Evolutionary conservation across 192 early-diverging fungal genomes (phyloP).

Genomic region (Podila horticola): DNA sequence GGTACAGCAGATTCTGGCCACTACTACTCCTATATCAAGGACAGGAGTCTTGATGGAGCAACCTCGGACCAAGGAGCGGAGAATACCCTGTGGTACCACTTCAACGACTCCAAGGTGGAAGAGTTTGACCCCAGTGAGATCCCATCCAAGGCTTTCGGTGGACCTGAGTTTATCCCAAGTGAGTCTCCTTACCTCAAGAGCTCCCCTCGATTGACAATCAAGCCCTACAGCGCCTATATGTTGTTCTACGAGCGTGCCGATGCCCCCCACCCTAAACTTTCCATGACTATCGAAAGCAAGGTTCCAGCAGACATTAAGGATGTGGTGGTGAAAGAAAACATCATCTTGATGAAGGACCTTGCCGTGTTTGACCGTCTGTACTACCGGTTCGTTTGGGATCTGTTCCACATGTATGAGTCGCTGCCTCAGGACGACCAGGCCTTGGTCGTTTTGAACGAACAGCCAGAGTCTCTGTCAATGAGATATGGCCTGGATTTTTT

Average conservation of each 20-base stretch:
- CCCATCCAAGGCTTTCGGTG: slow-evolving; percentile 56
- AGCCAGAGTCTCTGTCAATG: slow-evolving; percentile 29
- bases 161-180: slow-evolving; percentile 49
- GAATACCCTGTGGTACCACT: slow-evolving; percentile 57
- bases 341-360: slow-evolving; percentile 41
- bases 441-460: background rate
- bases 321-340: slow-evolving; percentile 53
- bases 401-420: slow-evolving; percentile 31
- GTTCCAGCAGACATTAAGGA: slow-evolving; percentile 48
- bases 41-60: slow-evolving; percentile 3
- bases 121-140: slow-evolving; percentile 61
- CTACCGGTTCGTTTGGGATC: slow-evolving; percentile 52
- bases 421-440: background rate
- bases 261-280: background rate
- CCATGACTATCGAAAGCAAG: background rate
- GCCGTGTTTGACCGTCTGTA: slow-evolving; percentile 54
- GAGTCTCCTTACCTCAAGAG: slow-evolving; percentile 53
- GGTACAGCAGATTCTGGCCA: slow-evolving; percentile 68
- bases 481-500: slow-evolving; percentile 52
- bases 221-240: slow-evolving; percentile 67
- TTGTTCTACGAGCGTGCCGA: slow-evolving; percentile 57
- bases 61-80: background rate
- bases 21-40: slow-evolving; percentile 66
- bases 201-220: slow-evolving; percentile 40
- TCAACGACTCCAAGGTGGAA: slow-evolving; percentile 64